Base-by-base conservation (phyloP, 169 alveolate genomes). In the Plasmodium ovale region DNA sequence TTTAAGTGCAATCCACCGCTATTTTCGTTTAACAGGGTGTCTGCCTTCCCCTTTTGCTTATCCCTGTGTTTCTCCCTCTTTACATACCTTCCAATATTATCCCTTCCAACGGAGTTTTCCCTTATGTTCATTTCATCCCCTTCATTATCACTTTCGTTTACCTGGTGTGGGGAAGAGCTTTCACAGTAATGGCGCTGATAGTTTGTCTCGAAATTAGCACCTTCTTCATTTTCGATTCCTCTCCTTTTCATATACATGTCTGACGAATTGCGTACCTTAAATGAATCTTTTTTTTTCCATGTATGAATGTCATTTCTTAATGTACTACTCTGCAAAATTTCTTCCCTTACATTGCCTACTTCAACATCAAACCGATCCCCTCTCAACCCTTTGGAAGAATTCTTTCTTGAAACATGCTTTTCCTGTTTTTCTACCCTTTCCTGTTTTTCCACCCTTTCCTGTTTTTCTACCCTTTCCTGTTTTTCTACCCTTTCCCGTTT, bases 141-240 rank as follows among this genome's bases (percentile, higher is more conserved):
- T 19, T 4, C 21, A 56, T 56, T 19, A 21, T 56, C 27, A 19
- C 21, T 56, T 19, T 56, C 21, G 14, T 56, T 56, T 56, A 53
- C 14, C 4, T 53, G 14, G 19, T 1, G 27, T 14, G 64, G 19
- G 19, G 19, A 9, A 5, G 64, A 53, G 1, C 19, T 10, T 53
- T 16, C 29, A 3, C 5, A 1, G 19, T 53, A 53, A 1, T 4
- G 29, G 5, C 19, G 29, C 9, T 39, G 5, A 39, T 53, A 1
- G 31, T 33, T 29, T 6, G 33, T 23, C n/a, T 53, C 31, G 2
- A 56, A 29, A 16, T 59, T 31, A 4, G 12, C 37, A 6, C 56
- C 87, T 56, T 33, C 51, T 14, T 72, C 87, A 33, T 72, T 72
- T 19, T 31, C 58, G 21, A 19, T 2, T 7, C 12, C 12, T 39